Evolutionary conservation across 2,329 filamentous ascomycete species (phyloP).

Genomic region (Pseudogymnoascus sp.): DNA sequence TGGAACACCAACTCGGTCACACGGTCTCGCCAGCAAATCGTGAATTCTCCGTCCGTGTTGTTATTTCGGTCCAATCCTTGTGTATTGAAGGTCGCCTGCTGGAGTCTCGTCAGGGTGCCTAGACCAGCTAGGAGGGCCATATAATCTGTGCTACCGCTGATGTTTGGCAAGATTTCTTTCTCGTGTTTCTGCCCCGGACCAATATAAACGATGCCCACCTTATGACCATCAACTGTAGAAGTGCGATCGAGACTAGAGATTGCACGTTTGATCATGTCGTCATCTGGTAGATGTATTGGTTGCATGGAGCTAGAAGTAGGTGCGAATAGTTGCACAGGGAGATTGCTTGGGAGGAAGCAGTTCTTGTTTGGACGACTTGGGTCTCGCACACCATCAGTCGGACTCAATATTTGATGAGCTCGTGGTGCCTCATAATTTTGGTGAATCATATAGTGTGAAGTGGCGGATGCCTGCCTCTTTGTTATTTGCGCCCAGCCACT

Average conservation of each 20-base stretch:
- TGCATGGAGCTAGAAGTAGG: constrained; percentile 42
- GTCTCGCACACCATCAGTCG: constrained; percentile 43
- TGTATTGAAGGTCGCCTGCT: constrained; percentile 82
- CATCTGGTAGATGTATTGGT: constrained; percentile 67
- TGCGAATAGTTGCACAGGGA: constrained; percentile 63
- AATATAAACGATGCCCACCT: constrained; percentile 90
- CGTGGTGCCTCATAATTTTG: constrained; percentile 53
- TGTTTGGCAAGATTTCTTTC: constrained; percentile 77
- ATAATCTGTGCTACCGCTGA: constrained; percentile 80
- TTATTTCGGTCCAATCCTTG: constrained; percentile 77
- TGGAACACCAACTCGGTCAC: constrained; percentile 96
- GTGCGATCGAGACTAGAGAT: constrained; percentile 78
- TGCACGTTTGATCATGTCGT: constrained; percentile 49
- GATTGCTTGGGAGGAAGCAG: constrained; percentile 63
- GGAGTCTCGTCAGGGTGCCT: constrained; percentile 72
- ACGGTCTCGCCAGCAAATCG: constrained; percentile 89
- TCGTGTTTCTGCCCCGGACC: constrained; percentile 79
- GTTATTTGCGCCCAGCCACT: constrained; percentile 65
- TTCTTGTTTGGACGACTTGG: constrained; percentile 46
- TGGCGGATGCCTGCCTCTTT: constrained; percentile 64
- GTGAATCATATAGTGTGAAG: constrained; percentile 44
- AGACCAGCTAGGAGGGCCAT: constrained; percentile 75
- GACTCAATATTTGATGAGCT: constrained; percentile 46
- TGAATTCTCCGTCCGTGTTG: constrained; percentile 76
- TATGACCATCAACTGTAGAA: constrained; percentile 88